A percentile compares a stretch with the other conserved stretches of the same genome.
Conservation (phyloP, 164 flowering plant genomes). For the Magnolia changhungtana region DNA sequence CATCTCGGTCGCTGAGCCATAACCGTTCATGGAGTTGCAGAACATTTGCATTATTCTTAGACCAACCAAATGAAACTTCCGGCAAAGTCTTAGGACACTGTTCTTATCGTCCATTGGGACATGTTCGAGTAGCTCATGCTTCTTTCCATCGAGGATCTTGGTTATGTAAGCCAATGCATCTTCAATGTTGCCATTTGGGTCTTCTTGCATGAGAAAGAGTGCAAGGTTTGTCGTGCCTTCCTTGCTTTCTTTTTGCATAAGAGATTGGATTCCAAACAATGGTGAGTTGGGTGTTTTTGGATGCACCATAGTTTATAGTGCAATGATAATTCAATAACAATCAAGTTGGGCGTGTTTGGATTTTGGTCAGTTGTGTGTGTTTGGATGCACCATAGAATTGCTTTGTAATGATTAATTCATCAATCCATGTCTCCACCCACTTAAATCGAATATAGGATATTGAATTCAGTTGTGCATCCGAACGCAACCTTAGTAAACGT, state of each 20-base stretch:
- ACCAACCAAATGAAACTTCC: constrained; percentile 25
- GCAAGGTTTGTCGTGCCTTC: constrained; percentile 38
- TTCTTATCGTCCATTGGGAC: constrained; percentile 26
- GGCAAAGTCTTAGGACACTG: constrained; percentile 15
- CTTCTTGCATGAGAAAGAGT: constrained; percentile 26
- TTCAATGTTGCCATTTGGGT: constrained; percentile 23
- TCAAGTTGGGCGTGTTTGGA: no score
- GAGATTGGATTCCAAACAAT: not conserved
- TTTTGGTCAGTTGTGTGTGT: no score
- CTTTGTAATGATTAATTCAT: not conserved
- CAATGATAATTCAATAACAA: not conserved
- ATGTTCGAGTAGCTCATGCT: constrained; percentile 29
- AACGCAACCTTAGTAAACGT: no score
- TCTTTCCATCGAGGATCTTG: constrained; percentile 22
- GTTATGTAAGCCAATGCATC: constrained; percentile 25
- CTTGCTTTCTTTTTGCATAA: constrained; percentile 35
- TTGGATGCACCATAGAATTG: not conserved
- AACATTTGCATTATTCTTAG: constrained; percentile 43
- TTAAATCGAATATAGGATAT: no score
- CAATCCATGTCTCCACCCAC: no score
- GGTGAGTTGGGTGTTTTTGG: not conserved
- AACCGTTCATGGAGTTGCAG: constrained; percentile 31
- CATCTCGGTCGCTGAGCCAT: constrained; percentile 26
- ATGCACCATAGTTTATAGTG: not conserved
- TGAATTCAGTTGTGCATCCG: no score